These are phyloP conservation scores for Arthrobotrys conoides DNA, from an alignment of 2,329 filamentous ascomycete genomes.

Conservation along the genomic window DNA sequence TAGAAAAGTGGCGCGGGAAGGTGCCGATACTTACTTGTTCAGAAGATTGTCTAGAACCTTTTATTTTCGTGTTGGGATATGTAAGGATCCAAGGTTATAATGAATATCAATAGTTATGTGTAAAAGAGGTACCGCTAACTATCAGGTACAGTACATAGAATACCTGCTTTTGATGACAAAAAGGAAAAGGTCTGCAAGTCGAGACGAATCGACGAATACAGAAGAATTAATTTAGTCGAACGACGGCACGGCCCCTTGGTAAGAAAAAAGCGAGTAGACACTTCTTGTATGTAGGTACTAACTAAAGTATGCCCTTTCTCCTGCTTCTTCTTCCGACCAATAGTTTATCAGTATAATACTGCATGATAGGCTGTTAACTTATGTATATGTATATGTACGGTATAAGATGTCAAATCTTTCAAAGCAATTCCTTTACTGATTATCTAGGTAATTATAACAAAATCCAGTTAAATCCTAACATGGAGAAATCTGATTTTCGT, in stretches of 20 bases:
- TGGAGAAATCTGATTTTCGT: not conserved
- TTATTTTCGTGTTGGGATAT: not conserved
- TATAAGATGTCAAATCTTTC: conserved; percentile 9
- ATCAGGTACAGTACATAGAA: conserved; percentile 46
- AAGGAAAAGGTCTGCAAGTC: conserved; percentile 41
- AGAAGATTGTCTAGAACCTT: not conserved
- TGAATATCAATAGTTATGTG: too few relatives aligned
- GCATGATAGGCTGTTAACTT: conserved; percentile 6
- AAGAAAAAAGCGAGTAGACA: too few relatives aligned
- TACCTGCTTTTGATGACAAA: not conserved
- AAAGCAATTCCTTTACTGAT: too few relatives aligned
- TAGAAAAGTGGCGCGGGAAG: conserved; percentile 29
- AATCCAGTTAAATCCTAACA: not conserved
- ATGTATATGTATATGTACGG: not conserved
- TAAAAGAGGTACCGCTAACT: conserved; percentile 22
- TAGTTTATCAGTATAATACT: not conserved
- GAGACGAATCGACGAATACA: too few relatives aligned
- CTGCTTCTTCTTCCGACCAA: not conserved
- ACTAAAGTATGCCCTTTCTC: not conserved
- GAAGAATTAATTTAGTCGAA: too few relatives aligned
- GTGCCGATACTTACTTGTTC: conserved; percentile 24
- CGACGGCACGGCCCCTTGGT: conserved; percentile 56
- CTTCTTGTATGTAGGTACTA: not conserved
- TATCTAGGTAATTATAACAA: too few relatives aligned
- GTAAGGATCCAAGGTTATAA: too few relatives aligned